phyloP scores from a whole-genome alignment of 306 rosid species.

The Dryas octopetala region DNA sequence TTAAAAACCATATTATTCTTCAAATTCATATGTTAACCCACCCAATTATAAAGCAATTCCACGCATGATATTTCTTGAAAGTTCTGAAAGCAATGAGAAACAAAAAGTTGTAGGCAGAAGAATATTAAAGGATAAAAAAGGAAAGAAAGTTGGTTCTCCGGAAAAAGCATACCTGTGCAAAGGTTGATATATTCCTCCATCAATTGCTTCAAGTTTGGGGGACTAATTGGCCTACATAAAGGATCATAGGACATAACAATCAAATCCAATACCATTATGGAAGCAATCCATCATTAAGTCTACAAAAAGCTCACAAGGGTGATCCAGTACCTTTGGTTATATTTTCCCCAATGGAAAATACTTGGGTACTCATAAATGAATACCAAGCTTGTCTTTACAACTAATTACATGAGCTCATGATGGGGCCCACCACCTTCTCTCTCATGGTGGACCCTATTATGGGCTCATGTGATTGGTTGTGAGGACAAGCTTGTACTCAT shows the following conservation, averaged over 20 bases:
- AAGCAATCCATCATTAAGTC: background rate
- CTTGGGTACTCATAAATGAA: no score
- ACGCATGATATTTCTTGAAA: conserved; percentile 77
- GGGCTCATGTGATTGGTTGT: no score
- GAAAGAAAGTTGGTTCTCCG: background rate
- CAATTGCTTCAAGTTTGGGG: conserved; percentile 47
- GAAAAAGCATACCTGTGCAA: conserved; percentile 69
- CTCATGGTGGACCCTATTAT: no score
- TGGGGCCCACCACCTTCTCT: no score
- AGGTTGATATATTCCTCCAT: conserved; percentile 77
- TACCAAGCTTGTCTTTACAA: no score
- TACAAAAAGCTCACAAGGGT: background rate
- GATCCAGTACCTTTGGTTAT: no score
- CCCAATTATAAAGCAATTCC: conserved; percentile 88
- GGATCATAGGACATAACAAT: conserved; percentile 12
- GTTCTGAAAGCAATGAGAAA: conserved; percentile 50
- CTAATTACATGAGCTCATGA: no score
- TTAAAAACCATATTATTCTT: conserved; percentile 27
- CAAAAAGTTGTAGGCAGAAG: conserved; percentile 2
- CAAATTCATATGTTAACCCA: conserved; percentile 84
- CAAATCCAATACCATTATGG: background rate
- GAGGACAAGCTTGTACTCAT: no score
- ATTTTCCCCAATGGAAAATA: no score
- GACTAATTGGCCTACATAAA: conserved; percentile 71
- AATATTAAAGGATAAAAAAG: background rate